Evolutionary conservation across 1,284 basidiomycete genomes (phyloP), one percentile per base, ranked within the genome.

Genomic region (Microbotryomycetes sp.): DNA sequence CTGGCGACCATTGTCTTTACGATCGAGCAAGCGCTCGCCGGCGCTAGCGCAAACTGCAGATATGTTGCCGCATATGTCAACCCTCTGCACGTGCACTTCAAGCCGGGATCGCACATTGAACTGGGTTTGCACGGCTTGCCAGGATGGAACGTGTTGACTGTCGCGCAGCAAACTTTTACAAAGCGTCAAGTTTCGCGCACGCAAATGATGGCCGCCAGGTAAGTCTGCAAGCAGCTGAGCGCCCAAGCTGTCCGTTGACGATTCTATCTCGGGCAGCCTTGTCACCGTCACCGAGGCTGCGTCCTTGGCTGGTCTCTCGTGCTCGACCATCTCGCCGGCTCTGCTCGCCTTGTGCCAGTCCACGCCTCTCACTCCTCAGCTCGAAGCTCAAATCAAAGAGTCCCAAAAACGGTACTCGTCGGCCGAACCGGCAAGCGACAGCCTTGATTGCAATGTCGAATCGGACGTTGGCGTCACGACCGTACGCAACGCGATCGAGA

Each of bases 51-150:
- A 27, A 67, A 65, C 5, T 73, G 72, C 57, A 60, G 65, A 13
- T 72, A 70, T 64, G 69, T 72, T 21, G 68, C 72, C 11, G 71
- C 73, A 1, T 75, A 75, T 59, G 70, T 69, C 35, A 74, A 74
- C 61, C 71, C 72, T 48, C 67, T 75, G 49, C 61, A 71, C n/a
- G 71, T 72, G 18, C 73, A 75, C 58, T 72, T 75, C 47, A 59
- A 59, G n/a, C 65, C 65, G 2, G 56, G 61, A 6, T 53, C 61
- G 30, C 70, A 71, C 50, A 57, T 59, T 21, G 56, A 52, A 46
- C 59, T 69, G n/a, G 68, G 70, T 9, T 48, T 71, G 6, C 56
- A 56, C 31, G 70, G 68, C 26, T 57, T 72, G 58, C 62, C 35
- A 6, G 71, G 71, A 3, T 61, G 66, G 57, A 60, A 63, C 52